phyloP scores from a whole-genome alignment of 768 basidiomycete species.

The Hericium coralloides region DNA sequence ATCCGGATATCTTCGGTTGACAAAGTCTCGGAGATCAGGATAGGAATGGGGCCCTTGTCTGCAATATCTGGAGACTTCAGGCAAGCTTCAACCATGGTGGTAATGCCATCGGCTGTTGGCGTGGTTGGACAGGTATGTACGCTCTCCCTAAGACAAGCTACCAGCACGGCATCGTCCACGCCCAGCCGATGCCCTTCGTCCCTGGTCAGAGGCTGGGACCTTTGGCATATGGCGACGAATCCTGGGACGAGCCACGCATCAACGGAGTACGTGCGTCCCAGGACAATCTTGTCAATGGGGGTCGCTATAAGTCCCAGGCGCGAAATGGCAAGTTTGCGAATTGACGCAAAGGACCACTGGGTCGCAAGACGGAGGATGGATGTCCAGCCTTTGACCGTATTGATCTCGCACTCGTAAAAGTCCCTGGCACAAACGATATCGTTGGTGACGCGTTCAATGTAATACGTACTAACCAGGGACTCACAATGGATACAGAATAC shows the following conservation, averaged over 20 bases:
- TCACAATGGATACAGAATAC: neutral
- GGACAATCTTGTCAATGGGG: constrained; percentile 6
- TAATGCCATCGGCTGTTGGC: no score
- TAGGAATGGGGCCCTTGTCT: no score
- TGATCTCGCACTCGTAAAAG: neutral
- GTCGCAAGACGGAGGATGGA: constrained; percentile 17
- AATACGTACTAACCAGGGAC: neutral
- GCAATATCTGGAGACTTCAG: no score
- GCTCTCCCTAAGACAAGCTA: neutral
- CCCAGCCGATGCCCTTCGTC: constrained; percentile 1
- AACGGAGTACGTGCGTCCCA: constrained; percentile 10
- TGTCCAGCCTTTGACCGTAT: constrained; percentile 15
- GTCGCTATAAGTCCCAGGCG: neutral
- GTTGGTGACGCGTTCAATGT: neutral
- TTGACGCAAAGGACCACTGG: constrained; percentile 22
- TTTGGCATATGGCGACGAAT: constrained; percentile 4
- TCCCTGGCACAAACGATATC: no score
- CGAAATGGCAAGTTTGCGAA: constrained; percentile 7
- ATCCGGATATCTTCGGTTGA: no score
- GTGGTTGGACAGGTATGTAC: no score
- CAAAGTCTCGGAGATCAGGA: no score
- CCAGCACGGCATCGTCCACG: neutral
- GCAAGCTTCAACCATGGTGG: no score
- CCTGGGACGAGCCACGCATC: constrained; percentile 10
- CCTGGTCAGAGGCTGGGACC: constrained; percentile 3